Percentiles rank a stretch among this genome's conserved stretches.
Conservation (phyloP, 768 basidiomycete genomes). For the Trichaptum fuscoviolaceum region DNA sequence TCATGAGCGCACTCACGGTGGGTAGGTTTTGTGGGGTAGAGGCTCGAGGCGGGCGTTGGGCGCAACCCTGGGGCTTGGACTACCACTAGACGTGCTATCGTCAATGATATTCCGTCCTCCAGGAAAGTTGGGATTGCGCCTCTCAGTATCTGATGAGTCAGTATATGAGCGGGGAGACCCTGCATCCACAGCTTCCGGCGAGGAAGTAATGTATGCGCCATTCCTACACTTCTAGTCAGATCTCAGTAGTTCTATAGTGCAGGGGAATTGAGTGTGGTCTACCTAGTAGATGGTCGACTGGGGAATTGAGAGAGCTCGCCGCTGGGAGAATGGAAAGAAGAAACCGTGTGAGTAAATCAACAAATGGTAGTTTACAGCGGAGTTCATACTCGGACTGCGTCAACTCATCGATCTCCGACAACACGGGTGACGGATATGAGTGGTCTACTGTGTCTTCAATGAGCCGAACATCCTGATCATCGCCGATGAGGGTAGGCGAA, state of each 20-base stretch:
- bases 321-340: background rate
- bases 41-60: background rate
- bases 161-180: background rate
- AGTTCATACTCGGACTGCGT: slow-evolving; percentile 1
- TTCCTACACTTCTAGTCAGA: background rate
- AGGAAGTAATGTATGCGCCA: background rate
- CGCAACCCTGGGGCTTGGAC: background rate
- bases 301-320: background rate
- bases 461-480: background rate
- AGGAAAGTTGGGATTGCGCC: background rate
- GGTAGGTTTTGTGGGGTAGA: background rate
- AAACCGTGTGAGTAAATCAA: background rate
- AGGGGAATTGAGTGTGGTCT: background rate
- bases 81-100: background rate
- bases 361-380: background rate
- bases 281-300: background rate
- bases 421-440: background rate
- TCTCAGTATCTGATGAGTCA: background rate
- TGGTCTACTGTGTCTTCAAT: background rate
- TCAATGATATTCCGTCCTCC: background rate
- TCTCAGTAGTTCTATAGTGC: background rate
- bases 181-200: background rate
- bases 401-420: background rate
- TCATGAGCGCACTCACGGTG: background rate
- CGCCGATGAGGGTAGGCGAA: background rate